Percentiles rank a stretch among this genome's conserved stretches.
phyloP scores from a whole-genome alignment of 164 flowering plant genomes.

The Malania oleifera region DNA sequence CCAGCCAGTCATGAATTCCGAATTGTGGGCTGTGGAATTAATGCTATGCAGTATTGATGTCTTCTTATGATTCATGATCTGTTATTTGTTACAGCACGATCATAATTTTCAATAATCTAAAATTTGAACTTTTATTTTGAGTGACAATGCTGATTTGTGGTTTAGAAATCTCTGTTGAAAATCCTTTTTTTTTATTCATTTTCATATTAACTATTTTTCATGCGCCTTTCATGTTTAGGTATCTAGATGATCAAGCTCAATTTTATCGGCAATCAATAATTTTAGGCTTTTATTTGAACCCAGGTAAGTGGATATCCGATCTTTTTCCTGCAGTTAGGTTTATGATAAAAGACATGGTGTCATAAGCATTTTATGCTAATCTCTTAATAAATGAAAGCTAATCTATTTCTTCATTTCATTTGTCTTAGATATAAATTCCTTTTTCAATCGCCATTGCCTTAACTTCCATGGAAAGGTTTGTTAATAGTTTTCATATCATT shows the following conservation, averaged over 20 bases:
- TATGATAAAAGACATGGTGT: neutral
- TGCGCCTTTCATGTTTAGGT: slow-evolving; percentile 39
- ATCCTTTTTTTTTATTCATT: no score
- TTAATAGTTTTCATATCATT: neutral
- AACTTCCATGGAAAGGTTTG: slow-evolving; percentile 84
- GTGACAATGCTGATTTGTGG: no score
- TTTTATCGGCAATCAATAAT: slow-evolving; percentile 83
- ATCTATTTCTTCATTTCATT: slow-evolving; percentile 3
- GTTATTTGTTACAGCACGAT: no score
- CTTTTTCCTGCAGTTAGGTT: neutral
- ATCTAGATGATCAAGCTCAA: slow-evolving; percentile 66
- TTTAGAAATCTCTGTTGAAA: no score
- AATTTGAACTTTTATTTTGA: no score
- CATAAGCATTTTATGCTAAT: neutral
- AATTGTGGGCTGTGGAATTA: no score
- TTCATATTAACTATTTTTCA: neutral
- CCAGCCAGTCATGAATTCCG: no score
- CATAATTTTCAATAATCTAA: no score
- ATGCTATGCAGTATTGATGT: no score
- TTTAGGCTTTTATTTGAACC: slow-evolving; percentile 59
- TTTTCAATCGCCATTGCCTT: slow-evolving; percentile 60
- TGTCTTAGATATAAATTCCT: slow-evolving; percentile 71
- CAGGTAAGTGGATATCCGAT: slow-evolving; percentile 47
- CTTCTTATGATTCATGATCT: no score
- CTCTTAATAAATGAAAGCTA: neutral